Evolutionary conservation across 1,284 basidiomycete species (phyloP).

Genomic region (Puccinia triticina): DNA sequence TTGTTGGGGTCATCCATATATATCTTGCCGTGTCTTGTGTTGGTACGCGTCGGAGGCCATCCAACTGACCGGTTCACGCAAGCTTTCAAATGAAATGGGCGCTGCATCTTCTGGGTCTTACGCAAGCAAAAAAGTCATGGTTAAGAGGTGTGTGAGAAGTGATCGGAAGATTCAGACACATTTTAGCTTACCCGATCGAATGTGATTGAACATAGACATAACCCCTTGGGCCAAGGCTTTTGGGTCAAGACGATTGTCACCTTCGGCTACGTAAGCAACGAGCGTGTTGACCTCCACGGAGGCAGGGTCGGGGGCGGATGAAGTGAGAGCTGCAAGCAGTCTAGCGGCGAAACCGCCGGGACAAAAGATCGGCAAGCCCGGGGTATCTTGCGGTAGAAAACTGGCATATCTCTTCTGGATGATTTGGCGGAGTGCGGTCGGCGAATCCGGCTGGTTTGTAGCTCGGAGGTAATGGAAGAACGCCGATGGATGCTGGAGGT

Average conservation of each 20-base stretch:
- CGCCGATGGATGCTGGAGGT: neutral
- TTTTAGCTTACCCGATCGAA: neutral
- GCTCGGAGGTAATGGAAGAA: slow-evolving; percentile 2
- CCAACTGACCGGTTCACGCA: slow-evolving; percentile 15
- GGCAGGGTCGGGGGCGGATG: neutral
- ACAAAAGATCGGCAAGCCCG: slow-evolving; percentile 5
- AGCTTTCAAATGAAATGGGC: neutral
- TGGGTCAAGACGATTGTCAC: slow-evolving; percentile 30
- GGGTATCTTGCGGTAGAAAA: neutral
- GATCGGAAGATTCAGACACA: neutral
- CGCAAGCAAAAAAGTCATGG: neutral
- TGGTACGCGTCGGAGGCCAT: slow-evolving; percentile 7
- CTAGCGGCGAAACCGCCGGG: slow-evolving; percentile 22
- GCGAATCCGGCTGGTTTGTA: no score
- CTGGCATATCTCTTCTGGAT: neutral
- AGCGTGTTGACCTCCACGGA: neutral
- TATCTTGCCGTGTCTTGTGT: neutral
- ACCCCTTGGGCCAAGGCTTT: neutral
- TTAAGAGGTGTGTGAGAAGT: no score
- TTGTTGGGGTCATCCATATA: neutral
- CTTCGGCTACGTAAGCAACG: slow-evolving; percentile 30
- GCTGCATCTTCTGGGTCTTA: neutral
- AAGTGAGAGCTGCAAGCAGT: neutral
- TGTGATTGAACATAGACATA: neutral
- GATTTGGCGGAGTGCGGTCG: neutral